Conservation (phyloP, 129 eudicot species). For the Chrysanthemum lavandulifolium region DNA sequence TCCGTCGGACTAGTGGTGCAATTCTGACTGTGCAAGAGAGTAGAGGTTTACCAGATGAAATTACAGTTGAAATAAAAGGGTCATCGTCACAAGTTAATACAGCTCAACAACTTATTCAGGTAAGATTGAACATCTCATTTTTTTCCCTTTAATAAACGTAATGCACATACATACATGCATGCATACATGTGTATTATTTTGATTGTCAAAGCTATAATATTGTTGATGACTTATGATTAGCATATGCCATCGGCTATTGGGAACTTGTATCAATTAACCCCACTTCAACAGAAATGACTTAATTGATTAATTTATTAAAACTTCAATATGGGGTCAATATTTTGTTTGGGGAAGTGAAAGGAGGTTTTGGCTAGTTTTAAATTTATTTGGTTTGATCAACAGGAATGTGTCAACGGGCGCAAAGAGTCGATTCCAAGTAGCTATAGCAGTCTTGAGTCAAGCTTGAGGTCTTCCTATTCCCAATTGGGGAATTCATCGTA, state of each 20-base stretch:
- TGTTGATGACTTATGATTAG: neutral
- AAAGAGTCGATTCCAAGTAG: slow-evolving; percentile 40
- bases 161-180: neutral
- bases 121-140: slow-evolving; percentile 10
- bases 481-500: slow-evolving; percentile 50
- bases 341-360: neutral
- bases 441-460: slow-evolving; percentile 49
- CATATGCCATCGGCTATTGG: neutral
- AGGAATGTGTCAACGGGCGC: slow-evolving; percentile 49
- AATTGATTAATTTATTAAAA: neutral
- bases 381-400: slow-evolving; percentile 3
- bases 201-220: neutral
- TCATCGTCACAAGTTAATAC: slow-evolving; percentile 52
- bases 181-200: neutral
- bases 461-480: slow-evolving; percentile 64
- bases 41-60: slow-evolving; percentile 66
- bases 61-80: slow-evolving; percentile 81
- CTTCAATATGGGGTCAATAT: neutral
- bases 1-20: slow-evolving; percentile 54
- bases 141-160: neutral
- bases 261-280: neutral
- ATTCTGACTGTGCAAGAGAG: slow-evolving; percentile 66
- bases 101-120: slow-evolving; percentile 67
- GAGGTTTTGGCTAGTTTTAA: neutral
- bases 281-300: neutral